Base-by-base conservation (phyloP, 305 asterid genomes). In the Lippia alba region DNA sequence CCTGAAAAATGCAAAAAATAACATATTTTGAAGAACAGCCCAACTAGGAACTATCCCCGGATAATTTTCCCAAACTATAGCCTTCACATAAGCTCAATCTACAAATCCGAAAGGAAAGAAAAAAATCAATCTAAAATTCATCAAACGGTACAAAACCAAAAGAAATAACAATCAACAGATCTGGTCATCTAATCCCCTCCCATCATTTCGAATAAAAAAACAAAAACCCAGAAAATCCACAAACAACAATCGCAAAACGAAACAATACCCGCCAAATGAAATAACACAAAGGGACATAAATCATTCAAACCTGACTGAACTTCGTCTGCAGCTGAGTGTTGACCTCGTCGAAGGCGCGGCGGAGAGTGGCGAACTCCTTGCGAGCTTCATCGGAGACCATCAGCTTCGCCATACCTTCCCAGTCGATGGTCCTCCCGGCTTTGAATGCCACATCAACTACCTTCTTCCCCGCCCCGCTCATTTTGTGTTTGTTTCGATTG, bases 301-400 rank as follows among this genome's bases (percentile, higher is more conserved):
- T 2, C 15, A 51, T 34, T 4, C 5, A 36, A 17, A 89, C 97
- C 97, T 89, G 99, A 82, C 97, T 91, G 80, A 94, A 94, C 73
- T 94, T 94, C 60, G 97, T 94, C 76, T 89, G 91, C 45, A 94
- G 97, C 80, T 92, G 93, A 24, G 85, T 65, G 78, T 94, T 94
- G 86, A 94, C 99, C 46, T 91, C 99, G 56, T 90, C 92, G 73
- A 94, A 94, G 62, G 99, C 83, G 64, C 97, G 97, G 74, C 97
- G 99, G 71, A 94, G 99, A 33, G 78, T 79, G 59, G 79, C 61
- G 76, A 94, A 94, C 85, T 94, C 97, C 79, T 85, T 89, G 66
- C 91, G 92, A 69, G 99, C 99, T 69, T 94, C 99, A 12, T 89
- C 97, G 85, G 99, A 83, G 68, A 91, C 96, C 67, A 94, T 54